Percentiles rank a stretch among this genome's conserved stretches.
Evolutionary conservation across 371 early-diverging fungal genomes (phyloP).

Genomic region (Zychaea mexicana): DNA sequence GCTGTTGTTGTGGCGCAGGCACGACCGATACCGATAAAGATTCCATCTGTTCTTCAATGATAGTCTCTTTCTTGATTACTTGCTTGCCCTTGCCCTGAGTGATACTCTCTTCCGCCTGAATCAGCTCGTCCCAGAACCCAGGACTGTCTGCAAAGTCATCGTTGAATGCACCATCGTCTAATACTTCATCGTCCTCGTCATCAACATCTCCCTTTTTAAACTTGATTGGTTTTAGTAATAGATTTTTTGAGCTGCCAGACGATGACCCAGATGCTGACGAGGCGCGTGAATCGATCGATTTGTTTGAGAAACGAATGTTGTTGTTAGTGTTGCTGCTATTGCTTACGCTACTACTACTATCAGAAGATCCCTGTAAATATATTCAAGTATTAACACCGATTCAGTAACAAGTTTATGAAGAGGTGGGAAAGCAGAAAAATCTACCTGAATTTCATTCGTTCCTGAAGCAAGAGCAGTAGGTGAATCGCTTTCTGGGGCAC

Average conservation of each 20-base stretch:
- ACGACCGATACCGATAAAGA: not conserved
- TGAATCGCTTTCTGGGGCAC: not conserved
- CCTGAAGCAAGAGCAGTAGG: too few relatives aligned
- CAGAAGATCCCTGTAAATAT: not conserved
- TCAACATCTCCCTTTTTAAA: constrained; percentile 1
- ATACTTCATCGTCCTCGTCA: not conserved
- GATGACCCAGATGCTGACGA: constrained; percentile 1
- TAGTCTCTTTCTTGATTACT: not conserved
- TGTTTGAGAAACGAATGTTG: not conserved
- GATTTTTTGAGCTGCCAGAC: not conserved
- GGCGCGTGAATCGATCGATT: not conserved
- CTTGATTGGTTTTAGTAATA: not conserved
- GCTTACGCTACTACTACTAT: not conserved
- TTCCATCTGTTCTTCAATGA: constrained; percentile 3
- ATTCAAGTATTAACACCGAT: not conserved
- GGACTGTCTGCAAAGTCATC: constrained; percentile 1
- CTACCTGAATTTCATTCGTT: not conserved
- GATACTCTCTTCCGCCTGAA: not conserved
- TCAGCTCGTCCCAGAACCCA: not conserved
- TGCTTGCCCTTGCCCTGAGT: not conserved
- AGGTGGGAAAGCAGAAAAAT: too few relatives aligned
- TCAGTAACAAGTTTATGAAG: too few relatives aligned
- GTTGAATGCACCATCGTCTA: not conserved
- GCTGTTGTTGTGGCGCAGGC: not conserved
- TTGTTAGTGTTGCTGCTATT: not conserved